Base-by-base conservation (phyloP, 331 rosid genomes). In the Quercus phellos region DNA sequence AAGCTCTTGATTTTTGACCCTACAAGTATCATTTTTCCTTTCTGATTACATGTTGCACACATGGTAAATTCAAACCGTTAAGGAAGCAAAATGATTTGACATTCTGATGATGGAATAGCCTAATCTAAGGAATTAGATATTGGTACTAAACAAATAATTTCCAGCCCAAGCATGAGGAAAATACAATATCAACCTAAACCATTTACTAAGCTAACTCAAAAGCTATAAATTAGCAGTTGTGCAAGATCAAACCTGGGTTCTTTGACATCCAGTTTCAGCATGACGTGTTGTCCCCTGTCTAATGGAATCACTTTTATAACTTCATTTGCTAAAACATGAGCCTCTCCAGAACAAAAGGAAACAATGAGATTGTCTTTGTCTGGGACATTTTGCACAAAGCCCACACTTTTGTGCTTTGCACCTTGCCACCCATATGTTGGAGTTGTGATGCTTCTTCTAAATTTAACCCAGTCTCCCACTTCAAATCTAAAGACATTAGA, bases 271-370 rank as follows among this genome's bases (percentile, higher is more conserved):
- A 79, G 88, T 83, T 90, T 95, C 63, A 95, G 90, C 81, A 92
- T 96, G 51, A 95, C 99, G 75, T 92, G 99, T 51, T 95, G 99
- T 46, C 98, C 99, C 87, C 98, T 88, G 83, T 95, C 99, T 53
- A 95, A 78, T 27, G 99, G 99, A 85, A 90, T 87, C 73, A 95
- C 93, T 87, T 95, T 95, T 78, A 92, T 83, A 87, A 95, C 97
- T 82, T 95, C 99, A 75, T 77, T 86, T 42, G 87, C 89, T 70
- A 87, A 83, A 85, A 95, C 98, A 80, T 77, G 94, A 43, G 82
- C 96, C 81, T 95, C 99, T 63, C 99, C 99, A 55, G 97, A 88
- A 80, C 99, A 95, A 89, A 95, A 92, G 75, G 99, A 92, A 60
- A 92, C 97, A 1, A 85, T 72, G 77, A 92, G 89, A 84, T 88